These are phyloP conservation scores for Fusarium circinatum DNA, from an alignment of 2,329 filamentous ascomycete species.

Conservation along the genomic window DNA sequence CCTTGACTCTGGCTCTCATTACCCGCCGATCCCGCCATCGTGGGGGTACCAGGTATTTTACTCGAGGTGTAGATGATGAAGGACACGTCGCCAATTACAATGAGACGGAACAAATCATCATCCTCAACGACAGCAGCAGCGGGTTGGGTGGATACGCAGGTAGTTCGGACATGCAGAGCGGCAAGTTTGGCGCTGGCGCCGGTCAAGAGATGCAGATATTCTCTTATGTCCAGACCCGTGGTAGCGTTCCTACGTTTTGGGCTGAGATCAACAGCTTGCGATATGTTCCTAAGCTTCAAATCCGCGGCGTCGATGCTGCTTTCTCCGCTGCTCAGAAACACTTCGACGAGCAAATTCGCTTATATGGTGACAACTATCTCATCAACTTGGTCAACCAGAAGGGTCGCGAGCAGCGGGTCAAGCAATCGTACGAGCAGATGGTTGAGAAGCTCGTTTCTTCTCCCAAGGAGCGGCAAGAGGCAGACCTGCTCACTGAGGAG, in stretches of 20 bases:
- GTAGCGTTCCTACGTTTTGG: conserved; percentile 96
- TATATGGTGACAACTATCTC: conserved; percentile 97
- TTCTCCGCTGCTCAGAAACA: conserved; percentile 83
- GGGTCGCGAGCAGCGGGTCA: conserved; percentile 88
- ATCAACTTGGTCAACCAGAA: conserved; percentile 98
- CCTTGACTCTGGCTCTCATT: conserved; percentile 86
- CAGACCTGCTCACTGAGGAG: conserved; percentile 75
- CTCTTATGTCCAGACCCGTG: conserved; percentile 95
- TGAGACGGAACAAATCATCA: conserved; percentile 92
- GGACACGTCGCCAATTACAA: conserved; percentile 99
- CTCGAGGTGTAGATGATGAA: conserved; percentile 90
- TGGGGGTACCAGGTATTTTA: conserved; percentile 93
- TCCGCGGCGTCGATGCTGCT: conserved; percentile 85
- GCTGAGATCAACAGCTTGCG: conserved; percentile 92
- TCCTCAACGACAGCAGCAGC: conserved; percentile 83
- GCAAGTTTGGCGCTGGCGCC: conserved; percentile 67
- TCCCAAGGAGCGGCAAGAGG: conserved; percentile 72
- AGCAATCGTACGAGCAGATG: conserved; percentile 93
- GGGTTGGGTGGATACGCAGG: conserved; percentile 84
- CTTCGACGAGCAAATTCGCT: conserved; percentile 90
- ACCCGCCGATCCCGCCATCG: conserved; percentile 89
- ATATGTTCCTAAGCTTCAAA: conserved; percentile 90
- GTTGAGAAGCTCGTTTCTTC: conserved; percentile 78
- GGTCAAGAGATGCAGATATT: conserved; percentile 86
- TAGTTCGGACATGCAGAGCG: conserved; percentile 79